Percentiles rank a stretch among this genome's conserved stretches.
Conservation (phyloP, 345 rosid genomes). For the Geranium brycei region DNA sequence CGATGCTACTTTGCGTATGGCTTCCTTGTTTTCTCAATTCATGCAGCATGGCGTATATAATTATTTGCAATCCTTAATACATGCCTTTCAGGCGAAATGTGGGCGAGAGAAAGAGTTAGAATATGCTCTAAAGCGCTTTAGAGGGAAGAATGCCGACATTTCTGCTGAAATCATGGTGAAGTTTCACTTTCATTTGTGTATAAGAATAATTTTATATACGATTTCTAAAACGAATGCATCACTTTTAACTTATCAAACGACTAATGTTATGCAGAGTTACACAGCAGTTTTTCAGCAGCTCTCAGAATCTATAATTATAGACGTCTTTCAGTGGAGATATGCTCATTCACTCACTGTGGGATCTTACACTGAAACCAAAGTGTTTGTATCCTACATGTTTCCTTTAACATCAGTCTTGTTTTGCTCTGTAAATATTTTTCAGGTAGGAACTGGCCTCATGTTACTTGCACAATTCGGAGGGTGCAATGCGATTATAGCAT, state of each 20-base stretch:
- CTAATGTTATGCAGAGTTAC: conserved; percentile 18
- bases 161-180: conserved; percentile 39
- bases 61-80: neutral
- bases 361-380: neutral
- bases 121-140: conserved; percentile 29
- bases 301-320: conserved; percentile 16
- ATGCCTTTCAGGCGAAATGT: conserved; percentile 25
- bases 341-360: conserved; percentile 25
- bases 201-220: neutral
- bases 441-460: conserved; percentile 50
- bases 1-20: too few species aligned
- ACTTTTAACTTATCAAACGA: neutral
- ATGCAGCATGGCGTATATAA: neutral
- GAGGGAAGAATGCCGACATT: conserved; percentile 39
- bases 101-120: conserved; percentile 37
- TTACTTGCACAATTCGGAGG: conserved; percentile 36
- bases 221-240: neutral
- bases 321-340: conserved; percentile 26
- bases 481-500: conserved; percentile 24
- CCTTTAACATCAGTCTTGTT: too few species aligned
- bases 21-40: too few species aligned
- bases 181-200: neutral
- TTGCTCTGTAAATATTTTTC: neutral
- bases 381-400: neutral
- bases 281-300: conserved; percentile 17